These are phyloP conservation scores for Tripterygium wilfordii DNA, from an alignment of 177 flowering plant species.

Conservation along the genomic window DNA sequence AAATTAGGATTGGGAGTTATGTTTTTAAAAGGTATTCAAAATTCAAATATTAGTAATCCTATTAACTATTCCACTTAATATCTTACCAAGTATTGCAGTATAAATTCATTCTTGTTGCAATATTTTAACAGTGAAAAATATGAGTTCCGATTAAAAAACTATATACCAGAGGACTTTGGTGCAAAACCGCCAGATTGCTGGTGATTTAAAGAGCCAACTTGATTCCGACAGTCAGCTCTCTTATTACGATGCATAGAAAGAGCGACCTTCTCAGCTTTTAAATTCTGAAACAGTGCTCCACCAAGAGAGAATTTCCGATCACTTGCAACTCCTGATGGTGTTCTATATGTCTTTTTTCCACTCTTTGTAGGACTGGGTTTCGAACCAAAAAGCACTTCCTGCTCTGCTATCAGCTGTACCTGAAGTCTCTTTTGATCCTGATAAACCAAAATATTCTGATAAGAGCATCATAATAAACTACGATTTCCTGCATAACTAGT, in stretches of 20 bases:
- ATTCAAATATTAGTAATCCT: too few species aligned
- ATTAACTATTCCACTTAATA: too few species aligned
- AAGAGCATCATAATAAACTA: background rate
- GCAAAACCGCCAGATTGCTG: conserved; percentile 3
- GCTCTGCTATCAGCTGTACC: conserved; percentile 67
- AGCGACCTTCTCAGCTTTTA: conserved; percentile 21
- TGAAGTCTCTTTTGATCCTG: conserved; percentile 79
- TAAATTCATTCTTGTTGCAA: too few species aligned
- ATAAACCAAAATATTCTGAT: conserved; percentile 1
- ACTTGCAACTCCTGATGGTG: conserved; percentile 14
- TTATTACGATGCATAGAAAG: conserved; percentile 6
- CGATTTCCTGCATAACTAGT: too few species aligned
- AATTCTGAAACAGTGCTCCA: conserved; percentile 28
- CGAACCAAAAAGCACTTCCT: conserved; percentile 70
- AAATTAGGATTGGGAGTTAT: too few species aligned
- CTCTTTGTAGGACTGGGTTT: conserved; percentile 51
- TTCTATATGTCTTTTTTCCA: conserved; percentile 25
- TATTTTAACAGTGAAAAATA: too few species aligned
- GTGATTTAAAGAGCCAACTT: conserved; percentile 1
- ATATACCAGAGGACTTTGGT: conserved; percentile 19
- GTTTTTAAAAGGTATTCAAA: too few species aligned
- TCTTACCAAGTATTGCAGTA: too few species aligned
- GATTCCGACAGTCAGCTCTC: conserved; percentile 12
- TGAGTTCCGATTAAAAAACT: too few species aligned
- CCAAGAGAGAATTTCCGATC: conserved; percentile 36